Base-by-base conservation (phyloP, 169 alveolate genomes). In the Cryptosporidium canis region DNA sequence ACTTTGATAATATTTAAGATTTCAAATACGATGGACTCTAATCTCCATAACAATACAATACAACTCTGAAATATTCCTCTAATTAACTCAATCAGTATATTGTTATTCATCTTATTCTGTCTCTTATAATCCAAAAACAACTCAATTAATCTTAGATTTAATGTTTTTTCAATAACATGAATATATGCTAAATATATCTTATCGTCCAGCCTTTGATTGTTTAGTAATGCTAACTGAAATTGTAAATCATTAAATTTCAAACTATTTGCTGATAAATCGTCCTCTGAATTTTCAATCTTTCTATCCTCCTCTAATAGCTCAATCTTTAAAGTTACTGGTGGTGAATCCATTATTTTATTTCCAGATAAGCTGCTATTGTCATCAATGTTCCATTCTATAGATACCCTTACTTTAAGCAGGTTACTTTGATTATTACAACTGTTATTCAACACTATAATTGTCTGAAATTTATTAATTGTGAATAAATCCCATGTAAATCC, bases 401-500 rank as follows among this genome's bases (percentile, higher is more conserved):
- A 37, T 9, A 77, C 37, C 43, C 65, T 53, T 16, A 37, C 31
- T 61, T 77, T 77, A 51, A 51, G n/a, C 24, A 51, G 24, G 31
- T 61, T 61, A 61, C 47, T 35, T 2, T 27, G 68, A 61, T 61
- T 61, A 51, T 51, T 1, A 61, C 68, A 29, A 61, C n/a, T 61
- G 27, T 61, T 61, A 55, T 58, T 51, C 24, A 77, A 39, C 11
- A 55, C 18, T 41, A 77, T 43, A 3, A 58, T 56, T 27, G 87
- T 61, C 61, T 77, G 87, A 43, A 77, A 77, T 39, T 61, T 77
- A 43, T 77, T 77, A 2, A 39, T 58, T n/a, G 87, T 77, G 41
- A 77, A 77, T 27, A 58, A 44, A 44, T 77, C 72, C 87, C 87
- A 77, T 24, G 87, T 77, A 44, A 77, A 77, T 41, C 87, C 87